phyloP scores from a whole-genome alignment of 2,329 filamentous ascomycete genomes.

The Hymenoscyphus infarciens region DNA sequence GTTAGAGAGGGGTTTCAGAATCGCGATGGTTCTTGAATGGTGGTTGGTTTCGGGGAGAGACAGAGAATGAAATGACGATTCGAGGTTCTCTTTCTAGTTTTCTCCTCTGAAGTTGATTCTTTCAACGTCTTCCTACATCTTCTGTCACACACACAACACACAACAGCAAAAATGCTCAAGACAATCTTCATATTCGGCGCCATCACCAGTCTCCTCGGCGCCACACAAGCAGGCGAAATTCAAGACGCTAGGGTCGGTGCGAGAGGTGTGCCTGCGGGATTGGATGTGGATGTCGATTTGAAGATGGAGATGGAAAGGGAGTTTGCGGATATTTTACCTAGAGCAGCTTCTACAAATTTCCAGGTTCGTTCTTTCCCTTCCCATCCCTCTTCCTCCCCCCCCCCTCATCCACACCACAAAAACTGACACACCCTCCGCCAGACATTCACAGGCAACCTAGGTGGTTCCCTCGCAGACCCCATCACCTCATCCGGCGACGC shows the following conservation, averaged over 20 bases:
- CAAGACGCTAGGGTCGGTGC: background rate
- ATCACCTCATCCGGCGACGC: constrained; percentile 8
- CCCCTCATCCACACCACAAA: background rate
- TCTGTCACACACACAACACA: too few relatives aligned
- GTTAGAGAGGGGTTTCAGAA: too few relatives aligned
- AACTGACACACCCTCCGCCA: background rate
- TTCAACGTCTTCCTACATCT: too few relatives aligned
- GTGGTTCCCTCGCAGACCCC: constrained; percentile 4
- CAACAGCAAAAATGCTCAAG: background rate
- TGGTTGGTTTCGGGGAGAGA: too few relatives aligned
- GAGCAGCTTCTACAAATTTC: background rate
- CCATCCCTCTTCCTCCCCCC: too few relatives aligned
- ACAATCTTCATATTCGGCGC: background rate
- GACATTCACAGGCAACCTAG: constrained; percentile 12
- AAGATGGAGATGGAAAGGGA: constrained; percentile 2
- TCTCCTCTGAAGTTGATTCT: too few relatives aligned
- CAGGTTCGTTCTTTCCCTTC: background rate
- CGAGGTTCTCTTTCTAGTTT: too few relatives aligned
- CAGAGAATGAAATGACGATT: too few relatives aligned
- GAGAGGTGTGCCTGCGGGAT: background rate
- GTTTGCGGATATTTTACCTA: background rate
- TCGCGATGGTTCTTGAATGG: too few relatives aligned
- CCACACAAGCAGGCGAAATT: background rate
- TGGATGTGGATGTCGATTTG: constrained; percentile 17
- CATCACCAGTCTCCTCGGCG: background rate